These are phyloP conservation scores for Xerocomellus amylosporus DNA, from an alignment of 768 basidiomycete genomes.

Conservation along the genomic window DNA sequence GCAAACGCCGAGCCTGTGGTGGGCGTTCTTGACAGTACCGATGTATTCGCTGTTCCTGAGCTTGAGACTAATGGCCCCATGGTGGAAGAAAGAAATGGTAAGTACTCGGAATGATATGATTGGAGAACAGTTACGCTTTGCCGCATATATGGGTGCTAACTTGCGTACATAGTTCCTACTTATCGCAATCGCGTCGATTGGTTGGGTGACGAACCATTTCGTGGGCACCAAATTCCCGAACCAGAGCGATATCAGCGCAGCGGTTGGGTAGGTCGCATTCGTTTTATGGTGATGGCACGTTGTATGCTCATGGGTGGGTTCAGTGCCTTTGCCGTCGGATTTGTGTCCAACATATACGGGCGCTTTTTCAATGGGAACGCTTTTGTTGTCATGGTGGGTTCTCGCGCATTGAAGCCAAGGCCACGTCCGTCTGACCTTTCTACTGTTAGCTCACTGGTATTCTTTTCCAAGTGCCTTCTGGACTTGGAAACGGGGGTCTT, in stretches of 20 bases:
- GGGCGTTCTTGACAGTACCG: conserved; percentile 76
- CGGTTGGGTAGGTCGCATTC: conserved; percentile 52
- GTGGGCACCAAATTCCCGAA: conserved; percentile 56
- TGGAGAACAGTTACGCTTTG: neutral
- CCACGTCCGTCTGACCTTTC: neutral
- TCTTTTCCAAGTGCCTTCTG: conserved; percentile 82
- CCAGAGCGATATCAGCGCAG: conserved; percentile 75
- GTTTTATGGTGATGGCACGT: neutral
- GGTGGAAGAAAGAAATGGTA: conserved; percentile 55
- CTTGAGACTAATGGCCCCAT: conserved; percentile 61
- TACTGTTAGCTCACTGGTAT: conserved; percentile 64
- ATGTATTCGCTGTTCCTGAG: conserved; percentile 65
- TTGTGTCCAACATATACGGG: conserved; percentile 75
- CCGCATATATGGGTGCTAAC: neutral
- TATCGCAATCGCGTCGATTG: conserved; percentile 59
- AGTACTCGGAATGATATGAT: conserved; percentile 14
- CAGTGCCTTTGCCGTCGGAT: conserved; percentile 77
- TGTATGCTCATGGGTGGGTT: neutral
- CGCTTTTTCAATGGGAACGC: conserved; percentile 70
- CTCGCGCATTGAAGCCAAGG: neutral
- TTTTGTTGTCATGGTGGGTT: conserved; percentile 75
- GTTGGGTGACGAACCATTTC: conserved; percentile 78
- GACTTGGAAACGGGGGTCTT: conserved; percentile 76
- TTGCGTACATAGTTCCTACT: conserved; percentile 39
- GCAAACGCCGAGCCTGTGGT: conserved; percentile 63